Evolutionary conservation across 2,329 filamentous ascomycete species (phyloP), one percentile per base, ranked within the genome.

Genomic region (Xenoacremonium recifei): DNA sequence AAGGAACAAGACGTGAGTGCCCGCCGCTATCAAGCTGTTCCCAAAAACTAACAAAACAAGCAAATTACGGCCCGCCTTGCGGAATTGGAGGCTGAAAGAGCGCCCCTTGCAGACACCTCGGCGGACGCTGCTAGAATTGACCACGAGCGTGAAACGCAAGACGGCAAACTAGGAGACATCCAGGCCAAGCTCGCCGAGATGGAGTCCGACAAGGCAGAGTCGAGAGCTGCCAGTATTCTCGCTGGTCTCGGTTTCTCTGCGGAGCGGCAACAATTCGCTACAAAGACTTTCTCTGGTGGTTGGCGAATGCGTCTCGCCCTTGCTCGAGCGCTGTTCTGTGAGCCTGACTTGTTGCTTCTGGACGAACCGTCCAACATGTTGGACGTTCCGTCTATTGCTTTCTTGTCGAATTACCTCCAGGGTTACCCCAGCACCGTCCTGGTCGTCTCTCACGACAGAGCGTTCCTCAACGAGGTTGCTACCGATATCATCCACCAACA

Each of bases 361-460:
- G 93, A 99, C 74, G 93, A 99, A 82, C 93, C 93, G 71, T 97
- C 92, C 42, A 97, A 97, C 83, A 97, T 97, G 92, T 90, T 99
- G 89, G 93, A 97, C 70, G 93, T 99, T 44, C 93, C 93, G n/a
- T 97, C 93, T 18, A 97, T 99, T 62, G 95, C 93, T 42, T 99
- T 97, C 80, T 79, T 99, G 64, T 87, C 92, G 35, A 92, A 91
- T 61, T 99, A 99, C 63, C 85, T 99, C 7, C 91, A 96, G 66
- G 76, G 75, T 36, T 99, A 99, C 63, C 92, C 92, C 29, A 96
- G 89, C 68, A 97, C 93, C 2, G 84, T 99, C 20, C 77, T 99
- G 12, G 92, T 99, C 40, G 93, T 99, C 51, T 96, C 89, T 67
- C 93, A 99, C 87, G 93, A 99, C 80, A 84, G 93, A 77, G 91